phyloP scores from a whole-genome alignment of 441 rosid genomes.

The Oxalis stricta region DNA sequence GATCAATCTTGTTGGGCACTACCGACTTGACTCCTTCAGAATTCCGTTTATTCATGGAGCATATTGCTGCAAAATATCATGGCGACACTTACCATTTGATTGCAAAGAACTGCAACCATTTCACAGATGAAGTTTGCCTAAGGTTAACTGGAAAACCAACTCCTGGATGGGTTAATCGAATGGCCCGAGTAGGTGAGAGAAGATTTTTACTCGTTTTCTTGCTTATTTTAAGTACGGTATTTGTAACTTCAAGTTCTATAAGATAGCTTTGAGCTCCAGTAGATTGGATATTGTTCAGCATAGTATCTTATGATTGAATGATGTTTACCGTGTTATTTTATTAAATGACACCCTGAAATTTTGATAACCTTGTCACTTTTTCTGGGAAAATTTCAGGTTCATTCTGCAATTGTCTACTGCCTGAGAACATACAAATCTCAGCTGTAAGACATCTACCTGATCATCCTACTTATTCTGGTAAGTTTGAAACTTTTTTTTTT shows the following conservation, averaged over 20 bases:
- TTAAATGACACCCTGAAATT: background rate
- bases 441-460: slow-evolving; percentile 78
- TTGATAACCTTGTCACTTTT: background rate
- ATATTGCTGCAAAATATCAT: slow-evolving; percentile 54
- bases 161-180: slow-evolving; percentile 93
- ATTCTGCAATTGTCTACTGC: slow-evolving; percentile 84
- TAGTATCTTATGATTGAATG: background rate
- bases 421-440: slow-evolving; percentile 72
- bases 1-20: slow-evolving; percentile 64
- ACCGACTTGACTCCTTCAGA: slow-evolving; percentile 57
- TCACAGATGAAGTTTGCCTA: slow-evolving; percentile 65
- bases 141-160: slow-evolving; percentile 68
- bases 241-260: slow-evolving; percentile 1
- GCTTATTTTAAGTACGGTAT: slow-evolving; percentile 2
- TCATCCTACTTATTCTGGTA: slow-evolving; percentile 63
- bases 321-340: background rate
- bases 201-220: slow-evolving; percentile 1
- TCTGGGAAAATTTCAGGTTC: slow-evolving; percentile 67
- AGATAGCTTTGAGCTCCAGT: slow-evolving; percentile 3
- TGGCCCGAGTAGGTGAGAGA: slow-evolving; percentile 73
- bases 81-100: slow-evolving; percentile 92
- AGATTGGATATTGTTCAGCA: background rate
- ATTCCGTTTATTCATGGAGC: slow-evolving; percentile 77
- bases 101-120: slow-evolving; percentile 97
- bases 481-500: slow-evolving; percentile 9